These are phyloP conservation scores for Dysphania ambrosioides DNA, from an alignment of 148 eudicot species.

Conservation along the genomic window DNA sequence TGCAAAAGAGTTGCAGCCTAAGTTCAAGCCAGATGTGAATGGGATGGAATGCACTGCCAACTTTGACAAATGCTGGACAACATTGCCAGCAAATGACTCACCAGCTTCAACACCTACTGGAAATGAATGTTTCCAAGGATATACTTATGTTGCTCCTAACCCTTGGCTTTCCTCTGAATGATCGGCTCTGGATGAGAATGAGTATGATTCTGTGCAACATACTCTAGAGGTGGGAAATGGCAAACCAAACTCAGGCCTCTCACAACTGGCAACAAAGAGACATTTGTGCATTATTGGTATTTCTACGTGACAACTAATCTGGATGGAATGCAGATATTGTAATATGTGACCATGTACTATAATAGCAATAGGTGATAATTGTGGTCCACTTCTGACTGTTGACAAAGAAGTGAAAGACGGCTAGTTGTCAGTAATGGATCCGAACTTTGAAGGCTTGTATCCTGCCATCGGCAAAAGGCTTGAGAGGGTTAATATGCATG, in stretches of 20 bases:
- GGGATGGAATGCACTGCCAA: constrained; percentile 85
- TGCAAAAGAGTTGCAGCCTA: constrained; percentile 55
- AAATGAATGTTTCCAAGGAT: constrained; percentile 69
- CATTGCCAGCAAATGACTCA: constrained; percentile 82
- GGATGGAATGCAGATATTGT: not conserved
- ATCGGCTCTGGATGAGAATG: not conserved
- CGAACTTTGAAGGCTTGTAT: not conserved
- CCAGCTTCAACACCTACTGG: constrained; percentile 82
- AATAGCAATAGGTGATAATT: not conserved
- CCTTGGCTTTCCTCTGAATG: constrained; percentile 64
- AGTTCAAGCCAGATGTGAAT: constrained; percentile 80
- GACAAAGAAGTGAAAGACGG: not conserved
- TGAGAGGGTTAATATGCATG: not conserved
- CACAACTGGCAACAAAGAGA: not conserved
- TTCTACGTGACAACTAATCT: not conserved
- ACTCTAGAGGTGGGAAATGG: not conserved
- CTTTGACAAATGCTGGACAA: constrained; percentile 86
- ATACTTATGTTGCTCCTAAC: constrained; percentile 75
- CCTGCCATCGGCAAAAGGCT: not conserved
- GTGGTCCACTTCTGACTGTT: not conserved
- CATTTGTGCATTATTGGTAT: not conserved
- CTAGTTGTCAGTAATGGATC: not conserved
- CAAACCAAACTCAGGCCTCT: not conserved
- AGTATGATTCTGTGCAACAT: not conserved
- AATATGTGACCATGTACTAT: not conserved